Conservation (phyloP, 106 monocot genomes). For the Agapanthus africanus region DNA sequence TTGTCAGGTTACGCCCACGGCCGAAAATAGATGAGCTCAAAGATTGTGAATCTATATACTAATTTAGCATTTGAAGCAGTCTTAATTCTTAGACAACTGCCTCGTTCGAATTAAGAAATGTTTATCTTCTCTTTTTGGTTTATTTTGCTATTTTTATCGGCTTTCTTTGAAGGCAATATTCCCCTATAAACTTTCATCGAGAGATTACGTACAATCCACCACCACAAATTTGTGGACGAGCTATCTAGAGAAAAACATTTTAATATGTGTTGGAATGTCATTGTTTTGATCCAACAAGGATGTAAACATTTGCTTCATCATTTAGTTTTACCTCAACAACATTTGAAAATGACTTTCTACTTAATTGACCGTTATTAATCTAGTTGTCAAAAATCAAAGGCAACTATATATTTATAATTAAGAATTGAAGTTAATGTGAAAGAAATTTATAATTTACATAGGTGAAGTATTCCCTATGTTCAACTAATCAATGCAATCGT, state of each 20-base stretch:
- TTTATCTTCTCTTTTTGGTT: no score
- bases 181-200: not conserved
- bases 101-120: no score
- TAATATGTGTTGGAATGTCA: constrained; percentile 10
- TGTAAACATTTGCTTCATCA: constrained; percentile 9
- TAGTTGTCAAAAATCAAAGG: not conserved
- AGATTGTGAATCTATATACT: constrained; percentile 1
- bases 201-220: not conserved
- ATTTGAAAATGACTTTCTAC: constrained; percentile 3
- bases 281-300: constrained; percentile 5
- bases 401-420: no score
- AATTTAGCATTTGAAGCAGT: no score
- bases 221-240: constrained; percentile 1
- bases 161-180: not conserved
- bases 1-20: not conserved
- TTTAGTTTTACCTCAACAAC: constrained; percentile 3
- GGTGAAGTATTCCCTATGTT: no score
- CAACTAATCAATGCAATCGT: no score
- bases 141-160: no score
- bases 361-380: not conserved
- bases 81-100: no score
- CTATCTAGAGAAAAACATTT: no score
- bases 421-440: no score
- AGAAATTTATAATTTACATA: no score
- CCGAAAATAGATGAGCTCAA: not conserved